Conservation (phyloP, 257 asterid genomes). For the Linaria vulgaris region DNA sequence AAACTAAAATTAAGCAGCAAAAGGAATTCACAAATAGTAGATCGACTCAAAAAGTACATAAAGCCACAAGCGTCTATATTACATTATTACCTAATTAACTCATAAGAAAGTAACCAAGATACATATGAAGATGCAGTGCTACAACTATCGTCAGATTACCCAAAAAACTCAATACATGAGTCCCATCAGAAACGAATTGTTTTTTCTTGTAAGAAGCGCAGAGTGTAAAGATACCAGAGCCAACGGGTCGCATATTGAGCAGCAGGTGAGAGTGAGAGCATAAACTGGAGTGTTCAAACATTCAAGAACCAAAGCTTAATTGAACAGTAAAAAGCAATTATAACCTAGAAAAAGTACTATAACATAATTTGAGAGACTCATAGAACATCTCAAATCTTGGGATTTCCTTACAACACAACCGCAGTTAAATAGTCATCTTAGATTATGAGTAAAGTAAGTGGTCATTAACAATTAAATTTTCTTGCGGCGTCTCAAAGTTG, state of each 20-base stretch:
- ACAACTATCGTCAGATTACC: slow-evolving; percentile 8
- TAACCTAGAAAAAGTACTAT: background rate
- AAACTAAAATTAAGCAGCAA: slow-evolving; percentile 11
- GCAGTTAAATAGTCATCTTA: background rate
- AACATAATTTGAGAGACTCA: background rate
- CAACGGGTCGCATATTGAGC: background rate
- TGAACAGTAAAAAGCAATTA: background rate
- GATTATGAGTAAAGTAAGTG: background rate
- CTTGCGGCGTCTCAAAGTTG: background rate
- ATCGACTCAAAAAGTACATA: slow-evolving; percentile 8
- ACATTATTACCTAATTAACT: background rate
- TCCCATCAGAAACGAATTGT: background rate
- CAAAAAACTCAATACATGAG: background rate
- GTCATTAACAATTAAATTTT: too few relatives aligned
- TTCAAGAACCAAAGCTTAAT: background rate
- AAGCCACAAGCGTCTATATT: background rate
- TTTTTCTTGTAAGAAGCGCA: background rate
- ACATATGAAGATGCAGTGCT: slow-evolving; percentile 6
- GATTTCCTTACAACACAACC: too few relatives aligned
- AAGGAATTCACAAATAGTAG: slow-evolving; percentile 4
- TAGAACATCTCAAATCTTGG: background rate
- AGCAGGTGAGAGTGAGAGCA: background rate
- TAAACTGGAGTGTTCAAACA: background rate
- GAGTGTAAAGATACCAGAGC: background rate
- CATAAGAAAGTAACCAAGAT: slow-evolving; percentile 13